These are phyloP conservation scores for Solanum medicagineum DNA, from an alignment of 257 asterid genomes.

Conservation along the genomic window DNA sequence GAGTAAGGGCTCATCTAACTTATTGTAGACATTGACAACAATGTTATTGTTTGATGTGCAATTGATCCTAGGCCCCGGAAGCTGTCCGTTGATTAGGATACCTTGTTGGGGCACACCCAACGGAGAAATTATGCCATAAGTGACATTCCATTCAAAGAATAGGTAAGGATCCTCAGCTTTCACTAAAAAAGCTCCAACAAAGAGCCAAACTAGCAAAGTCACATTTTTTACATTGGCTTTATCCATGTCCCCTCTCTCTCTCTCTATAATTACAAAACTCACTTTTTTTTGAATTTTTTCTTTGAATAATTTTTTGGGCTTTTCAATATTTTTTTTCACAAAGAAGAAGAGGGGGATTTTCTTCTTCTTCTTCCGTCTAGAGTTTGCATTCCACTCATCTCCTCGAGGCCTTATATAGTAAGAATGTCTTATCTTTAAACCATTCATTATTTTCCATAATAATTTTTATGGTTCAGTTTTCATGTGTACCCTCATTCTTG, in stretches of 20 bases:
- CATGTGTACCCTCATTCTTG: neutral
- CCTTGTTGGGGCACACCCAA: slow-evolving; percentile 45
- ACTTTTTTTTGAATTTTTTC: neutral
- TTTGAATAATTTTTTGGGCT: neutral
- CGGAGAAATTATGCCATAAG: slow-evolving; percentile 35
- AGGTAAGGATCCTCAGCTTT: slow-evolving; percentile 44
- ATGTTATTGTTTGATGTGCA: slow-evolving; percentile 43
- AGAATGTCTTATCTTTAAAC: neutral
- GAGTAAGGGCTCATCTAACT: slow-evolving; percentile 41
- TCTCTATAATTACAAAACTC: neutral
- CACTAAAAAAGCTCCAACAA: slow-evolving; percentile 12
- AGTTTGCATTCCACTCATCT: neutral
- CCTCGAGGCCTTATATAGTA: neutral
- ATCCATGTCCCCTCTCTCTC: neutral
- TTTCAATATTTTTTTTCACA: neutral
- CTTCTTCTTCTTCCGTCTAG: slow-evolving; percentile 12
- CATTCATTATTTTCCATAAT: neutral
- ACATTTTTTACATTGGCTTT: neutral
- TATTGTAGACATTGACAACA: slow-evolving; percentile 25
- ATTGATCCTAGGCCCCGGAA: slow-evolving; percentile 41
- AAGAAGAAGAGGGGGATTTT: slow-evolving; percentile 11
- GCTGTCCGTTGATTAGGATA: slow-evolving; percentile 41
- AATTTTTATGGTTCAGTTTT: slow-evolving; percentile 2
- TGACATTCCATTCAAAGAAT: slow-evolving; percentile 35
- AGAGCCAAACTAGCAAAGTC: slow-evolving; percentile 26